Base-by-base conservation (phyloP, 352 stramenopile species). In the Pythium phragmitis region DNA sequence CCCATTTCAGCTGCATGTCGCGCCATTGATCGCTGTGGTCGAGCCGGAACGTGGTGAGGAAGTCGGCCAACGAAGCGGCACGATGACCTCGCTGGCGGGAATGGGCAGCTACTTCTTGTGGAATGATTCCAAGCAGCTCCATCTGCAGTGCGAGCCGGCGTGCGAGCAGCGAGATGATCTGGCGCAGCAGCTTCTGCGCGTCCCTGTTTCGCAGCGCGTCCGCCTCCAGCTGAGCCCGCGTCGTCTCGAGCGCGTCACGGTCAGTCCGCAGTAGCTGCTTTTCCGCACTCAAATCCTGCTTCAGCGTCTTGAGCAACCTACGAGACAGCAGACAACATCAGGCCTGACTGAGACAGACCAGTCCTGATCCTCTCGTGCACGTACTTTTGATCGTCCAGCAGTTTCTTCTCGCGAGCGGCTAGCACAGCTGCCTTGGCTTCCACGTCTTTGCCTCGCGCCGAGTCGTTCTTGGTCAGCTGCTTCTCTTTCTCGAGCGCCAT, bases 311-410 rank as follows among this genome's bases (percentile, higher is more conserved):
- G 14, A 79, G 47, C 19, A 56, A 53, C 68, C 73, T 87, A 37
- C 0, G 41, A 16, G 26, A 30, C 26, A 30, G 26, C 26, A 30
- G 26, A 30, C 26, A 30, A 30, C 26, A 30, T 30, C 26, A 30
- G 26, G 26, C 26, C 26, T 5, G 3, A 30, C 26, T 30, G 26
- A 30, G 26, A 30, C 26, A 5, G 26, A 30, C 4, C 26, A 30
- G 26, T 30, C 2, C 26, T 30, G 26, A 30, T 30, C 26, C 46
- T 46, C 47, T 45, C 30, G 28, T n/a, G 7, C 2, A 53, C 56
- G 21, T 34, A 84, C 80, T 73, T 89, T 36, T 85, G 78, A 16
- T 90, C 79, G 43, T 87, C 81, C 0, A 48, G 13, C 26, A 60
- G 28, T 34, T 70, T 72, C 42, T 75, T 65, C 60, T 88, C 78